These are phyloP conservation scores for Zostera marina DNA, from an alignment of 116 monocot species.

Conservation along the genomic window DNA sequence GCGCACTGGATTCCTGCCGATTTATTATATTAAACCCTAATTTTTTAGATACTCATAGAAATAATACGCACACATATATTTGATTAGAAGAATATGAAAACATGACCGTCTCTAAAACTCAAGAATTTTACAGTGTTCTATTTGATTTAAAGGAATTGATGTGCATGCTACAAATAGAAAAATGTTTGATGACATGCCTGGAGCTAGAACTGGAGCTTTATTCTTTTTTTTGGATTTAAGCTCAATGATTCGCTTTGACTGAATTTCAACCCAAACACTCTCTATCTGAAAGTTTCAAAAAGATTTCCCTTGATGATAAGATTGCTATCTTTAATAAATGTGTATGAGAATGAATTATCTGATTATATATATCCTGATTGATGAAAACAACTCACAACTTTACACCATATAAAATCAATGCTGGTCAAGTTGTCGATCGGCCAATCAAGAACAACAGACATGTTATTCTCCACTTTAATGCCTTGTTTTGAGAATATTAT, in stretches of 20 bases:
- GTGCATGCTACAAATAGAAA: too few species aligned
- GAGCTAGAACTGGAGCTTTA: not conserved
- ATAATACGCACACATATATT: too few species aligned
- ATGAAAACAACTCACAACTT: conserved; percentile 23
- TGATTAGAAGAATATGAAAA: too few species aligned
- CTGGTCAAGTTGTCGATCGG: conserved; percentile 16
- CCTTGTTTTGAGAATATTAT: conserved; percentile 34
- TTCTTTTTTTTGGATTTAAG: not conserved
- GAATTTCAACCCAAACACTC: conserved; percentile 12
- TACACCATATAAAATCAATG: conserved; percentile 24
- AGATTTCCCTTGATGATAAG: not conserved
- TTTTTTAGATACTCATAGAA: too few species aligned
- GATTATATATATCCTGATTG: not conserved
- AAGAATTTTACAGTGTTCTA: too few species aligned
- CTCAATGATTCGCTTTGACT: conserved; percentile 1
- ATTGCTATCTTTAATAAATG: not conserved
- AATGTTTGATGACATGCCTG: not conserved
- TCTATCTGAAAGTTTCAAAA: conserved; percentile 7
- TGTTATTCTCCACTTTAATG: conserved; percentile 12
- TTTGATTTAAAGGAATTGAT: too few species aligned
- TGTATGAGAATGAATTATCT: conserved; percentile 1
- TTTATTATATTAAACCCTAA: too few species aligned
- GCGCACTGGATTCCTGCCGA: too few species aligned
- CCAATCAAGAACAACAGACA: conserved; percentile 18
- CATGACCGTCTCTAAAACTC: too few species aligned